Evolutionary conservation across 148 eudicot genomes (phyloP).

Genomic region (Rhododendron griersonianum): DNA sequence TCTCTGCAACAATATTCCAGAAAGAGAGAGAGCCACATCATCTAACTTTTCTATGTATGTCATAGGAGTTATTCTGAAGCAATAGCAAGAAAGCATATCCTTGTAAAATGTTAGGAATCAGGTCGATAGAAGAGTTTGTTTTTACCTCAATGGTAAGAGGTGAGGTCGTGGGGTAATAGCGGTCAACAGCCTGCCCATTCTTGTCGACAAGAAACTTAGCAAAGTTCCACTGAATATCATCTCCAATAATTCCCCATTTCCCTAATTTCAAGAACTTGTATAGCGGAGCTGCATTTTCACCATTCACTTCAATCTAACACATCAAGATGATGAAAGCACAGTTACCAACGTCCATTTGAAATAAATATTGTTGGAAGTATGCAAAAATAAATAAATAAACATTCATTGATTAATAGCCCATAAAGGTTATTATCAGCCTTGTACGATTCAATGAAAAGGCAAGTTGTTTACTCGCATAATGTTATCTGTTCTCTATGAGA

Average conservation of each 20-base stretch:
- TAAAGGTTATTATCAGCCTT: background rate
- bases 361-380: background rate
- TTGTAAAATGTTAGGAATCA: background rate
- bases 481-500: background rate
- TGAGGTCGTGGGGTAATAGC: constrained; percentile 72
- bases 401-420: background rate
- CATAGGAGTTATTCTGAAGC: too few species aligned
- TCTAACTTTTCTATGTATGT: too few species aligned
- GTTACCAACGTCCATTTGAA: background rate
- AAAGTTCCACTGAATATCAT: constrained; percentile 76
- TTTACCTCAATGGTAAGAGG: constrained; percentile 70
- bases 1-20: constrained; percentile 39
- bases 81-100: too few species aligned
- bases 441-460: background rate
- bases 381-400: background rate
- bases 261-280: constrained; percentile 59
- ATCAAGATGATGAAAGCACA: background rate
- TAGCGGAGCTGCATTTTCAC: constrained; percentile 50
- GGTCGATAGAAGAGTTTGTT: background rate
- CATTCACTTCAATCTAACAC: constrained; percentile 61
- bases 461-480: background rate
- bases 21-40: background rate
- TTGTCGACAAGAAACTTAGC: constrained; percentile 65
- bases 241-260: constrained; percentile 63
- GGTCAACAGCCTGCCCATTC: constrained; percentile 47